Conservation (phyloP, 805 yeast genomes). For the Phaffomyces opuntiae region DNA sequence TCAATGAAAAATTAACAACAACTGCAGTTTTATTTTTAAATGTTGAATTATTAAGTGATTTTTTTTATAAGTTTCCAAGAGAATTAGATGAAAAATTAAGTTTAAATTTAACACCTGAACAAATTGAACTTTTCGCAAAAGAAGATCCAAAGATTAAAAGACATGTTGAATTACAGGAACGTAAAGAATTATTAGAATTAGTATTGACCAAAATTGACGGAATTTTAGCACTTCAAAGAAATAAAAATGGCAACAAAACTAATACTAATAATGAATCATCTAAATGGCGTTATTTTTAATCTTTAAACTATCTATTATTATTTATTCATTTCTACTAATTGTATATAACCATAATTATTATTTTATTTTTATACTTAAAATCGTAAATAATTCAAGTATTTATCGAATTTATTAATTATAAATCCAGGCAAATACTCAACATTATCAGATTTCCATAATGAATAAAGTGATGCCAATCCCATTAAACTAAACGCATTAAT, state of each 20-base stretch:
- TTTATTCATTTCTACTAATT: too few relatives aligned
- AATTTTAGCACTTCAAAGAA: conserved; percentile 31
- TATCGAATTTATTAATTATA: conserved; percentile 13
- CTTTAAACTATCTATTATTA: too few relatives aligned
- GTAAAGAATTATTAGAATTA: conserved; percentile 79
- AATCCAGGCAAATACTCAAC: conserved; percentile 9
- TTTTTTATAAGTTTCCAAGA: conserved; percentile 92
- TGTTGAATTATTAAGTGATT: conserved; percentile 90
- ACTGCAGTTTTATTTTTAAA: conserved; percentile 90
- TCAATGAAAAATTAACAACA: conserved; percentile 83
- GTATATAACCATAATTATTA: too few relatives aligned
- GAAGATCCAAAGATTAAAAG: conserved; percentile 83
- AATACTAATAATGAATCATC: not conserved
- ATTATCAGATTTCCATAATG: conserved; percentile 2
- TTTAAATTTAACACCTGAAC: conserved; percentile 57
- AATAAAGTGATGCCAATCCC: conserved; percentile 33
- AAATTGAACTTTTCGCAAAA: conserved; percentile 83
- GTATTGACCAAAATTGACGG: conserved; percentile 80
- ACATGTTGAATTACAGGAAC: conserved; percentile 89
- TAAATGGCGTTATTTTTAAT: conserved; percentile 5
- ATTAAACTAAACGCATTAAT: conserved; percentile 29
- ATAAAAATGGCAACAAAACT: conserved; percentile 9
- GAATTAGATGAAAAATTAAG: conserved; percentile 77
- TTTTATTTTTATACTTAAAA: not conserved
- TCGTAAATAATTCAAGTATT: conserved; percentile 11